Evolutionary conservation across 805 yeast species (phyloP).

Genomic region (Lachancea thermotolerans): DNA sequence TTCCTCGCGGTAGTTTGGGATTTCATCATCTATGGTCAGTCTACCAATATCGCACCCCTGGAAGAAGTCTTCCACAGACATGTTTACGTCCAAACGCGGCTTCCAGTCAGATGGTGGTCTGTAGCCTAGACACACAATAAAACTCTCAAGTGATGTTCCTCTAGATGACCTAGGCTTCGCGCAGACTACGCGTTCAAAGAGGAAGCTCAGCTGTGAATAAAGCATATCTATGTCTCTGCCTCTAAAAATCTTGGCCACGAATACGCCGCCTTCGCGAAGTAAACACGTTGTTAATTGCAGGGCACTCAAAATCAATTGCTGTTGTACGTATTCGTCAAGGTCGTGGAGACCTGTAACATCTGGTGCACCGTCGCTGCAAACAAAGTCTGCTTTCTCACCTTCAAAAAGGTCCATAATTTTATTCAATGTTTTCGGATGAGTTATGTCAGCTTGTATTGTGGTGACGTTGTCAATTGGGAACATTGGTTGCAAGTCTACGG

Average conservation of each 20-base stretch:
- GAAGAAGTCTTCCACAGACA: slow-evolving; percentile 77
- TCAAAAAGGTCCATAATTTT: slow-evolving; percentile 75
- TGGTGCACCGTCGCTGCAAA: slow-evolving; percentile 97
- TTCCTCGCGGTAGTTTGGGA: slow-evolving; percentile 45
- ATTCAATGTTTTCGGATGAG: slow-evolving; percentile 84
- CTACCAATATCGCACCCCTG: slow-evolving; percentile 55
- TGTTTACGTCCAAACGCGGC: slow-evolving; percentile 51
- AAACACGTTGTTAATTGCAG: slow-evolving; percentile 86
- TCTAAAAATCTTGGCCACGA: slow-evolving; percentile 93
- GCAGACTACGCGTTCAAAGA: slow-evolving; percentile 83
- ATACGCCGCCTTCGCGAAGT: slow-evolving; percentile 81
- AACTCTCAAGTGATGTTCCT: slow-evolving; percentile 90
- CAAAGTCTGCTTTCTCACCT: slow-evolving; percentile 84
- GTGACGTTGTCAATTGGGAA: slow-evolving; percentile 90
- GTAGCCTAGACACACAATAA: slow-evolving; percentile 86
- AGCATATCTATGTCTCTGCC: slow-evolving; percentile 92
- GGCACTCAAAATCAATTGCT: slow-evolving; percentile 87
- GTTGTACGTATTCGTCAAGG: slow-evolving; percentile 93
- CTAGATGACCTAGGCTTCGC: slow-evolving; percentile 95
- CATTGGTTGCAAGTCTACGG: slow-evolving; percentile 97
- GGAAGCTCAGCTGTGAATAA: slow-evolving; percentile 83
- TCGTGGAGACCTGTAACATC: slow-evolving; percentile 98
- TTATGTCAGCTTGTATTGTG: slow-evolving; percentile 91
- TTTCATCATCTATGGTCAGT: slow-evolving; percentile 11
- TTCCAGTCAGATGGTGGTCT: slow-evolving; percentile 78